These are phyloP conservation scores for Punica granatum DNA, from an alignment of 345 rosid genomes.

Conservation along the genomic window DNA sequence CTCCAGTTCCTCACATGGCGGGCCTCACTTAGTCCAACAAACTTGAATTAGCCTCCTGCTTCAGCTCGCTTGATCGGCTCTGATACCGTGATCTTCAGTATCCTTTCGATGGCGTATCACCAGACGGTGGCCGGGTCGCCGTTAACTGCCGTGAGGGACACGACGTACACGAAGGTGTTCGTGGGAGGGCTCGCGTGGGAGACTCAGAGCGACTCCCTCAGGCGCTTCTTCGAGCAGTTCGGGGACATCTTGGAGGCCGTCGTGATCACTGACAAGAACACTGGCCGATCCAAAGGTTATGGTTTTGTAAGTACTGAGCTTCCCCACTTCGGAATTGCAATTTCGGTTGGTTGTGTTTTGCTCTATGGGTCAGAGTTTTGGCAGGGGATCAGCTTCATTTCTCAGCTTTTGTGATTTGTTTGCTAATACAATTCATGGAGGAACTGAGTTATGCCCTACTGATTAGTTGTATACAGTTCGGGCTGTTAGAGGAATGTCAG, in stretches of 20 bases:
- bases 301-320: conserved; percentile 25
- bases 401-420: not conserved
- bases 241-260: conserved; percentile 39
- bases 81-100: not conserved
- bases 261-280: conserved; percentile 33
- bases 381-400: not conserved
- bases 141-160: conserved; percentile 18
- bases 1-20: not conserved
- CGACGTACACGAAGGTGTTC: conserved; percentile 27
- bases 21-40: not conserved
- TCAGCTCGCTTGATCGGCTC: not conserved
- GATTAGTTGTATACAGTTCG: not conserved
- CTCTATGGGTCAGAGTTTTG: not conserved
- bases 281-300: conserved; percentile 39
- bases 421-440: not conserved
- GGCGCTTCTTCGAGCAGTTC: conserved; percentile 29
- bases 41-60: not conserved
- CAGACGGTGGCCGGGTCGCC: conserved; percentile 16
- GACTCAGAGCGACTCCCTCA: conserved; percentile 27
- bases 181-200: conserved; percentile 42
- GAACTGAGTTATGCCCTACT: not conserved
- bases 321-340: not conserved
- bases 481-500: not conserved
- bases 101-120: conserved; percentile 11
- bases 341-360: not conserved